Base-by-base conservation (phyloP, 345 rosid genomes). In the Psidium friedrichsthalianum region DNA sequence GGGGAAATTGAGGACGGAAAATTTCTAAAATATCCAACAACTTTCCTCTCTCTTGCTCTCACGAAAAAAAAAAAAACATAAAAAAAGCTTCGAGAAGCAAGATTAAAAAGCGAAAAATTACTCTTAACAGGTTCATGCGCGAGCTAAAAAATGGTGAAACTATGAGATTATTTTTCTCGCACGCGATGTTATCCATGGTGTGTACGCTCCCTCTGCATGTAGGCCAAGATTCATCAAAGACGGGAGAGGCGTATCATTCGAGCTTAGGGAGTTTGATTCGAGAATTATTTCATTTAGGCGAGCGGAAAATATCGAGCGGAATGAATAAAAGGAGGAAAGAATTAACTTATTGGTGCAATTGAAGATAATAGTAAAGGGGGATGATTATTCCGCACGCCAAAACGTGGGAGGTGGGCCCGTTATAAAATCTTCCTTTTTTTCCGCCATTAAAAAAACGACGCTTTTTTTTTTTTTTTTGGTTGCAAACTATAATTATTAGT, bases 1-100 rank as follows among this genome's bases (percentile, higher is more conserved):
- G 6, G 20, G 7, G 36, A 0, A 12, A 58, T n/a, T 5, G 1
- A 3, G 8, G 4, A 2, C 18, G 0, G 42, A 15, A 29, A 32
- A 13, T 59, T 59, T 59, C 0, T 6, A 27, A 27, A 59, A 0
- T 25, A 25, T 58, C 25, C 0, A 58, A 58, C 0, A 58, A 58
- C 16, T 15, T 58, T 32, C 29, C 22, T 6, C 64, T 58, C 15
- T 0, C n/a, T 3, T 25, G 29, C 64, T 25, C n/a, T 12, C 12
- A 29, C 64, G n/a, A 36, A 36, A 36, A 58, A 58, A 58, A 29
- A 13, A 15, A 10, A 49, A 49, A 9, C 5, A 40, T 40, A 40
- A 2, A 40, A 40, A 40, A 40, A 40, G 13, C 3, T 59, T 59
- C 36, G 5, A 13, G 5, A 15, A 6, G 27, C 47, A 7, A 57